Percentiles rank a stretch among this genome's conserved stretches.
phyloP scores from a whole-genome alignment of 768 basidiomycete species.

The Pholiota microspora region DNA sequence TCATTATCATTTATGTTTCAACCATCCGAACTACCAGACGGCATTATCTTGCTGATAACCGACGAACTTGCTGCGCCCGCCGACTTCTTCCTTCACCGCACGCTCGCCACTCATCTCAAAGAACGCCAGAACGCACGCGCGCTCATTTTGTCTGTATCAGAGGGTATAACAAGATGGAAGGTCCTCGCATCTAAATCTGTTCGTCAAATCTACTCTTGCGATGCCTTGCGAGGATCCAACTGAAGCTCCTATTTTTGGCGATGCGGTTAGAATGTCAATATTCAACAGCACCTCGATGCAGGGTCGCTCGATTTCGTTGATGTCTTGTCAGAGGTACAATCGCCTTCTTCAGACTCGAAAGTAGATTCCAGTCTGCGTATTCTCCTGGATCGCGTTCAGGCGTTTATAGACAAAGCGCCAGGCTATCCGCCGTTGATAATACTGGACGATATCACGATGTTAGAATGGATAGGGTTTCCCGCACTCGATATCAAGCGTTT shows the following conservation, averaged over 20 bases:
- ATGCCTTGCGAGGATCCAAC: neutral
- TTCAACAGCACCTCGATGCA: conserved; percentile 33
- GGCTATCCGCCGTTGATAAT: conserved; percentile 44
- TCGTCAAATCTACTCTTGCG: conserved; percentile 21
- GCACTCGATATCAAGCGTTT: conserved; percentile 52
- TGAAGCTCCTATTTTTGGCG: too few relatives aligned
- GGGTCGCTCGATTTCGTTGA: conserved; percentile 56
- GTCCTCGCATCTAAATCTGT: conserved; percentile 64
- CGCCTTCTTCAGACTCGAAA: conserved; percentile 20
- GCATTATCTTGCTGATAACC: conserved; percentile 59
- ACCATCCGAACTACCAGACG: conserved; percentile 50
- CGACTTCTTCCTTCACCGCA: conserved; percentile 67
- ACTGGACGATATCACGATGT: conserved; percentile 65
- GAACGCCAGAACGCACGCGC: conserved; percentile 29
- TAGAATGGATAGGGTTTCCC: conserved; percentile 72
- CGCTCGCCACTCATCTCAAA: conserved; percentile 53
- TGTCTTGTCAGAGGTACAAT: conserved; percentile 23
- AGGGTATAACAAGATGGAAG: conserved; percentile 59
- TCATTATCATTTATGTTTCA: conserved; percentile 35
- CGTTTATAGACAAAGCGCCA: conserved; percentile 16
- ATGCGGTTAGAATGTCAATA: conserved; percentile 39
- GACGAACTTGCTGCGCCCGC: conserved; percentile 71
- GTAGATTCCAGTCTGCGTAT: conserved; percentile 25
- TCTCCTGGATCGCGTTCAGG: conserved; percentile 35
- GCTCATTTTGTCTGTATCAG: conserved; percentile 58